Evolutionary conservation across 192 early-diverging fungal species (phyloP), one percentile per base, ranked within the genome.

Genomic region (Umbelopsis vinacea): DNA sequence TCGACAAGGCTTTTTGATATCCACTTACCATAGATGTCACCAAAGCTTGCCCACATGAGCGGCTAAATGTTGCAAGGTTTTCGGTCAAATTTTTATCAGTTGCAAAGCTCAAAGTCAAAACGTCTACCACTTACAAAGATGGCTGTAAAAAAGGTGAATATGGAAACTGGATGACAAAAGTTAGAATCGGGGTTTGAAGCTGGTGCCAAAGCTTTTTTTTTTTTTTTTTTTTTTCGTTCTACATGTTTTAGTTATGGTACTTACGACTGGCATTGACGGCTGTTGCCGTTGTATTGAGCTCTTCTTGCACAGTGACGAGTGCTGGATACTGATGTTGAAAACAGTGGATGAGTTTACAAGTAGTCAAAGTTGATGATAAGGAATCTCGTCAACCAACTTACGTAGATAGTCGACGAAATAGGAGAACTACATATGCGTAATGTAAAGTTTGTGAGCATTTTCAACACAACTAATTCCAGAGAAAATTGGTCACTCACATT

Each of bases 241-340:
- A 29, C 3, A 29, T 29, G 1, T 29, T 29, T 29, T 29, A n/a
- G 29, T 29, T 2, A 2, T 29, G 29, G 33, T 17, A 52, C 48
- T 74, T 78, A 78, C 76, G 29, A 45, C 72, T 74, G 38, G 72
- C 72, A 67, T 78, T 78, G 8, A 78, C 52, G 9, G 52, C 22
- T 40, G 69, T 78, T n/a, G 45, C 72, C 29, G 63, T 74, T 15
- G 76, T 71, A 22, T 74, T 48, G 24, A 78, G 67, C 1, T 57
- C 54, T 8, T 70, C 22, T 71, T 78, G 67, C 40, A 78, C 72
- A 10, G 55, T 66, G n/a, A 74, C 50, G n/a, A 78, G 48, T n/a
- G 72, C 71, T 43, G 76, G 72, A 38, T 70, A 71, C 76, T 77
- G 52, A 43, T 35, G 10, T 66, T 21, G 43, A 50, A 33, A 70